Evolutionary conservation across 169 alveolate genomes (phyloP).

Genomic region (Eimeria maxima): DNA sequence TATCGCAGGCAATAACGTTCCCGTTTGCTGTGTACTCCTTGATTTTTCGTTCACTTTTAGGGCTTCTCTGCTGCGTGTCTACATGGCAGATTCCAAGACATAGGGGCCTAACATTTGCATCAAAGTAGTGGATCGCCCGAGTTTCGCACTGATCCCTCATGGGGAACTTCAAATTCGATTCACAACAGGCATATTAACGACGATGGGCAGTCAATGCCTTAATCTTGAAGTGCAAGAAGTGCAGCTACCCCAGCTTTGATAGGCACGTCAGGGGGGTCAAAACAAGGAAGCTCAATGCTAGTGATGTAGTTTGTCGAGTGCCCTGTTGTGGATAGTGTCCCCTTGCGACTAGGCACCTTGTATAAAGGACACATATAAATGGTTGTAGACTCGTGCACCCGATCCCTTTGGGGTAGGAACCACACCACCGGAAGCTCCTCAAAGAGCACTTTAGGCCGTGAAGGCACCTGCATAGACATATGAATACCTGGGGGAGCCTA

Average conservation of each 20-base stretch:
- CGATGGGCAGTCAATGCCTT: slow-evolving; percentile 41
- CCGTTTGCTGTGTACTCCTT: not conserved
- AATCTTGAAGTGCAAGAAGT: slow-evolving; percentile 94
- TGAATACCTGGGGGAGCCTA: not conserved
- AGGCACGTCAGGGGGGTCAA: slow-evolving; percentile 94
- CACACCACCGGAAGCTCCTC: slow-evolving; percentile 95
- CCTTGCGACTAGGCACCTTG: slow-evolving; percentile 95
- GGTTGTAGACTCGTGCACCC: slow-evolving; percentile 90
- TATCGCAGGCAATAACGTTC: not conserved
- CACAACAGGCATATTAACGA: not conserved
- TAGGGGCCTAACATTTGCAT: not conserved
- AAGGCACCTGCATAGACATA: slow-evolving; percentile 86
- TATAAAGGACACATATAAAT: slow-evolving; percentile 93
- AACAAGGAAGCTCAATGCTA: slow-evolving; percentile 94
- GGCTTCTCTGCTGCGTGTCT: not conserved
- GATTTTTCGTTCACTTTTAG: not conserved
- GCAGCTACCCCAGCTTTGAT: slow-evolving; percentile 97
- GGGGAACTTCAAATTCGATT: not conserved
- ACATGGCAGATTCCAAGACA: not conserved
- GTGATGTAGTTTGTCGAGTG: slow-evolving; percentile 97
- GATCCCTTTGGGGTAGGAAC: slow-evolving; percentile 92
- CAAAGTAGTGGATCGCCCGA: not conserved
- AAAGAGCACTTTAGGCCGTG: slow-evolving; percentile 93
- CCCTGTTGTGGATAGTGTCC: slow-evolving; percentile 97
- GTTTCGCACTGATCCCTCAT: not conserved